Percentiles rank a stretch among this genome's conserved stretches.
These are phyloP conservation scores for Ramaria sp. DNA, from an alignment of 768 basidiomycete species.

Conservation along the genomic window DNA sequence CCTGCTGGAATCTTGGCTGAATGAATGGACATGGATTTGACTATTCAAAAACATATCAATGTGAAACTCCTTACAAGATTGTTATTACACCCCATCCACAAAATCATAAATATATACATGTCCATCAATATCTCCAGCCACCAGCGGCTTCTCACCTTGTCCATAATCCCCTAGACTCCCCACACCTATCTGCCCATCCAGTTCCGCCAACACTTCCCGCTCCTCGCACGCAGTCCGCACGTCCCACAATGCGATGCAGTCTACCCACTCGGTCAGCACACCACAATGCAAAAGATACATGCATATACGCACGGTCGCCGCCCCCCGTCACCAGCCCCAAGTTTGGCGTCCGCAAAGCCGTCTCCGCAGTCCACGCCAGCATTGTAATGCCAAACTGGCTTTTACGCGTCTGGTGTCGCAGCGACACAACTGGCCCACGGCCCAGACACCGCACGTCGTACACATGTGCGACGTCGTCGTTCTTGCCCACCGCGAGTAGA, in stretches of 20 bases:
- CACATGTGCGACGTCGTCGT: slow-evolving; percentile 47
- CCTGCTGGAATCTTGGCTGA: too few relatives aligned
- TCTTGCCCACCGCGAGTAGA: slow-evolving; percentile 49
- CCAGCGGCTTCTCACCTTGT: slow-evolving; percentile 40
- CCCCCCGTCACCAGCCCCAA: slow-evolving; percentile 52
- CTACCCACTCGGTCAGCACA: slow-evolving; percentile 22
- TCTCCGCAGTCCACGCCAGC: background rate
- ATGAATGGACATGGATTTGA: too few relatives aligned
- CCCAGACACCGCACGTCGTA: slow-evolving; percentile 51
- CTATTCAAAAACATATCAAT: too few relatives aligned
- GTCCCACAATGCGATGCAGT: slow-evolving; percentile 66
- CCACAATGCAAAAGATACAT: background rate
- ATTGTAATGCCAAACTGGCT: slow-evolving; percentile 4
- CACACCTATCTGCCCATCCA: slow-evolving; percentile 37
- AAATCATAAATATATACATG: slow-evolving; percentile 35
- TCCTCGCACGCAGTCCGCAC: slow-evolving; percentile 32
- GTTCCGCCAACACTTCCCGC: slow-evolving; percentile 44
- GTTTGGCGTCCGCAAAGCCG: slow-evolving; percentile 28
- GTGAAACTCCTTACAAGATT: too few relatives aligned
- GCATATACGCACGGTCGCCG: slow-evolving; percentile 41
- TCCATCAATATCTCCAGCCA: slow-evolving; percentile 50
- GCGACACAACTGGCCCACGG: slow-evolving; percentile 34
- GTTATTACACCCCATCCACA: background rate
- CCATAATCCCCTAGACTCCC: slow-evolving; percentile 49
- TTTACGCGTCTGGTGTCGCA: slow-evolving; percentile 35